A percentile compares a stretch with the other conserved stretches of the same genome.
phyloP scores from a whole-genome alignment of 352 stramenopile species.

The Pythium grandisporangium region DNA sequence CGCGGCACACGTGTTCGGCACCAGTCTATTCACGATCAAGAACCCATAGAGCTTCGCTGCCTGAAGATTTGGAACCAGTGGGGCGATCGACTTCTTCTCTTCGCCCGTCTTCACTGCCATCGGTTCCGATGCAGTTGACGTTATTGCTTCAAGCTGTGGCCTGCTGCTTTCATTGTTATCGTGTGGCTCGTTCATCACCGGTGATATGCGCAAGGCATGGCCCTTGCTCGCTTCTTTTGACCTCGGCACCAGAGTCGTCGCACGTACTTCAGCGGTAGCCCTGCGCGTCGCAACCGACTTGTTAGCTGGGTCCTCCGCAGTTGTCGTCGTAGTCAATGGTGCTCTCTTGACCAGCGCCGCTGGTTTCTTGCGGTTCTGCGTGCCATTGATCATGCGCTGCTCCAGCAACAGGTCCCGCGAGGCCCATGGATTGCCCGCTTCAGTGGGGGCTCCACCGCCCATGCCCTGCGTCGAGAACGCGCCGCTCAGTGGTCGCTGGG shows the following conservation, averaged over 20 bases:
- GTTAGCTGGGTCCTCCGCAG: not conserved
- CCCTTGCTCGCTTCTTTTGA: not conserved
- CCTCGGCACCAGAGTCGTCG: not conserved
- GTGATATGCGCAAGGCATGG: not conserved
- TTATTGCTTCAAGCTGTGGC: too few relatives aligned
- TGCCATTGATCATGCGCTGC: constrained; percentile 18
- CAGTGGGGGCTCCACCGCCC: too few relatives aligned
- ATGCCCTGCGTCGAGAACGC: too few relatives aligned
- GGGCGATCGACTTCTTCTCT: not conserved
- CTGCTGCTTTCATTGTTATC: too few relatives aligned
- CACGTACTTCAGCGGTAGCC: not conserved
- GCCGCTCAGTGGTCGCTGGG: not conserved
- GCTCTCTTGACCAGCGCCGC: not conserved
- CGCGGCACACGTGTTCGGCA: constrained; percentile 30
- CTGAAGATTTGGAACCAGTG: constrained; percentile 15
- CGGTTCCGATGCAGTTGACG: not conserved
- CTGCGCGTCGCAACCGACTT: constrained; percentile 3
- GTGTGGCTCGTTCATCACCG: not conserved
- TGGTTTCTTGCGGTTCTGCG: not conserved
- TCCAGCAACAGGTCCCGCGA: constrained; percentile 42
- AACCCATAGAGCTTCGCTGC: constrained; percentile 44
- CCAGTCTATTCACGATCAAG: constrained; percentile 33
- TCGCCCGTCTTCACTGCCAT: not conserved
- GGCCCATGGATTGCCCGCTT: constrained; percentile 17
- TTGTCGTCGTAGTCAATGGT: not conserved